Evolutionary conservation across 345 rosid species (phyloP).

Genomic region (Melaleuca alternifolia): DNA sequence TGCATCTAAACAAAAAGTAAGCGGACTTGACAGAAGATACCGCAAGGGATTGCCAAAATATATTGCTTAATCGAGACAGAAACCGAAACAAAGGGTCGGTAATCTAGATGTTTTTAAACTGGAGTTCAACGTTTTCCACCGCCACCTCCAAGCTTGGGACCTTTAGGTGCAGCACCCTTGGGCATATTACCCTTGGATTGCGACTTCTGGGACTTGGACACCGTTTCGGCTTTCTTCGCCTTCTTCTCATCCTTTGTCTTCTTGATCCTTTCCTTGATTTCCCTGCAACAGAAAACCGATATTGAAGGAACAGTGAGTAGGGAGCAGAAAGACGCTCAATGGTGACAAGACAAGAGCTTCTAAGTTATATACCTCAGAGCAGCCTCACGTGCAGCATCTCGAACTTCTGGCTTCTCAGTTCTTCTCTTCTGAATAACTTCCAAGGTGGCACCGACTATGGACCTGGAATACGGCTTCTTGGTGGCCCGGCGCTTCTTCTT

Average conservation of each 20-base stretch:
- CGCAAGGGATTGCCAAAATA: neutral
- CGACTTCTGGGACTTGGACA: slow-evolving; percentile 2
- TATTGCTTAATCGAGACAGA: neutral
- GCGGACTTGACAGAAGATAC: neutral
- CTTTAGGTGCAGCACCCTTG: slow-evolving; percentile 8
- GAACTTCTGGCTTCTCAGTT: slow-evolving; percentile 61
- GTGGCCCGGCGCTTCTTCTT: slow-evolving; percentile 48
- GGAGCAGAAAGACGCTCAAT: neutral
- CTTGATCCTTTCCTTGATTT: slow-evolving; percentile 15
- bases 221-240: slow-evolving; percentile 9
- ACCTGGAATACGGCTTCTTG: slow-evolving; percentile 68
- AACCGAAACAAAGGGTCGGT: neutral
- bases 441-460: slow-evolving; percentile 65
- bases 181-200: slow-evolving; percentile 2
- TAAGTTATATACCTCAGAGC: slow-evolving; percentile 28
- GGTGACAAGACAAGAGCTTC: neutral
- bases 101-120: neutral
- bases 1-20: neutral
- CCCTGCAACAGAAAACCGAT: neutral
- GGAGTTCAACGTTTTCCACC: slow-evolving; percentile 5
- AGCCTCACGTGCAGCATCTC: slow-evolving; percentile 62
- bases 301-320: neutral
- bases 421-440: slow-evolving; percentile 61
- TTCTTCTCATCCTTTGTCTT: slow-evolving; percentile 14
- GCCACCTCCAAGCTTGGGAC: slow-evolving; percentile 9